phyloP scores from a whole-genome alignment of 2,329 filamentous ascomycete species.

The Aspergillus floridensis region DNA sequence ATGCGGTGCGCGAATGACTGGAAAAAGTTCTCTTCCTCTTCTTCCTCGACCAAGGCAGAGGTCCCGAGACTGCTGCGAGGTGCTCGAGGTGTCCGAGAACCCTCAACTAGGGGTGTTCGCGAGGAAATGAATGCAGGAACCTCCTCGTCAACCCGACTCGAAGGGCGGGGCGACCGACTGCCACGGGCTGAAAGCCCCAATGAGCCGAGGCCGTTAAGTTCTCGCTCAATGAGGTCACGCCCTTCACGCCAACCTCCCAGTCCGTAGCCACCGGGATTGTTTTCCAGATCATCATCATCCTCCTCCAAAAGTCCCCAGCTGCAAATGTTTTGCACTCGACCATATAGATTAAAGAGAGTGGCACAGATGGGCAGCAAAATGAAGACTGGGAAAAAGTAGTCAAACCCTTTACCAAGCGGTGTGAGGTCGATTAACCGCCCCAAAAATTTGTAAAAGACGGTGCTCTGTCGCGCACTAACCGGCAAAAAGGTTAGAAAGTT shows the following conservation, averaged over 20 bases:
- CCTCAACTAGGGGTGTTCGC: conserved; percentile 32
- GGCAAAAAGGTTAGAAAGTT: conserved; percentile 94
- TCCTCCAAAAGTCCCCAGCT: conserved; percentile 79
- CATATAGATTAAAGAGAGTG: conserved; percentile 86
- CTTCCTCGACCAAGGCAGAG: conserved; percentile 50
- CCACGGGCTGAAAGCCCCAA: conserved; percentile 40
- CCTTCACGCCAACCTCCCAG: conserved; percentile 89
- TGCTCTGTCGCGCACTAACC: conserved; percentile 67
- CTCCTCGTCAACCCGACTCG: conserved; percentile 24
- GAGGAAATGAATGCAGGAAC: conserved; percentile 32
- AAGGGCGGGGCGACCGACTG: conserved; percentile 29
- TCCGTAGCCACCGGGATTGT: conserved; percentile 64
- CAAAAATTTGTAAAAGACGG: conserved; percentile 83
- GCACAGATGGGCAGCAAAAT: conserved; percentile 82
- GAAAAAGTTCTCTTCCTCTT: conserved; percentile 81
- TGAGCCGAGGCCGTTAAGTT: conserved; percentile 63
- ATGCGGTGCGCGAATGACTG: conserved; percentile 79
- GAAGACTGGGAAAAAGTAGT: conserved; percentile 83
- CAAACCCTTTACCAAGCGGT: conserved; percentile 76
- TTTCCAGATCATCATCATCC: conserved; percentile 64
- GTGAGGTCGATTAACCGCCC: conserved; percentile 81
- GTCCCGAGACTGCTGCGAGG: conserved; percentile 33
- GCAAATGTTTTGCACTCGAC: conserved; percentile 70
- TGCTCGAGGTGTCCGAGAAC: conserved; percentile 27
- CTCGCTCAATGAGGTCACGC: conserved; percentile 82